Conservation (phyloP, 768 basidiomycete genomes). For the Suillus sp. region DNA sequence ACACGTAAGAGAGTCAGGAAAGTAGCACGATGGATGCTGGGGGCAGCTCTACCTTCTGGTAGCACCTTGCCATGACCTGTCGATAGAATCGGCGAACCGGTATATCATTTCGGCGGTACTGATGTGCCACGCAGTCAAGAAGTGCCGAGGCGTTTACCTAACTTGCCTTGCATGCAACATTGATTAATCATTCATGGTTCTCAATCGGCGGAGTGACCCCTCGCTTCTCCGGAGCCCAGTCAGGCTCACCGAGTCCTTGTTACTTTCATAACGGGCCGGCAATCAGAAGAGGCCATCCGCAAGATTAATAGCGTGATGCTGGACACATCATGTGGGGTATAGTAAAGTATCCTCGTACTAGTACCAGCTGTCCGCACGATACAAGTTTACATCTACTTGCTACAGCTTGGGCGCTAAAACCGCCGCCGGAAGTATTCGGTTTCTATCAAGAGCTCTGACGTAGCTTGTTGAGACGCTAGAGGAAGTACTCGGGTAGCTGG, state of each 20-base stretch:
- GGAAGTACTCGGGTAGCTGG: constrained; percentile 83
- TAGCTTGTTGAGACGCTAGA: constrained; percentile 30
- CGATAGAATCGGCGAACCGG: background rate
- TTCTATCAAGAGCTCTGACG: constrained; percentile 10
- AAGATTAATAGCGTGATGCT: constrained; percentile 12
- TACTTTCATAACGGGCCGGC: background rate
- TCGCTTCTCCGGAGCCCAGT: background rate
- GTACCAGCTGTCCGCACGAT: background rate
- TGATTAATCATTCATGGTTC: constrained; percentile 4
- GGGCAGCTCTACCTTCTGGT: background rate
- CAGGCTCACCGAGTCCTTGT: background rate
- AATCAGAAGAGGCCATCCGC: background rate
- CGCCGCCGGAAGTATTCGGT: constrained; percentile 12
- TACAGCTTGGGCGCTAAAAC: constrained; percentile 16
- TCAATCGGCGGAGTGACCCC: background rate
- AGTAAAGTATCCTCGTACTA: constrained; percentile 11
- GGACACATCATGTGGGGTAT: constrained; percentile 9
- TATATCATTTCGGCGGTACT: constrained; percentile 3
- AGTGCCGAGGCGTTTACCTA: background rate
- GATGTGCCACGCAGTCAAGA: background rate
- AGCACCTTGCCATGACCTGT: constrained; percentile 1
- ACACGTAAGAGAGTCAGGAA: constrained; percentile 20
- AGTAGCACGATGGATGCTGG: constrained; percentile 6
- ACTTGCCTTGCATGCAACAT: background rate
- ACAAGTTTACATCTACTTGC: constrained; percentile 15